Conservation (phyloP, 2,329 filamentous ascomycete genomes). For the Pseudogymnoascus sp. region DNA sequence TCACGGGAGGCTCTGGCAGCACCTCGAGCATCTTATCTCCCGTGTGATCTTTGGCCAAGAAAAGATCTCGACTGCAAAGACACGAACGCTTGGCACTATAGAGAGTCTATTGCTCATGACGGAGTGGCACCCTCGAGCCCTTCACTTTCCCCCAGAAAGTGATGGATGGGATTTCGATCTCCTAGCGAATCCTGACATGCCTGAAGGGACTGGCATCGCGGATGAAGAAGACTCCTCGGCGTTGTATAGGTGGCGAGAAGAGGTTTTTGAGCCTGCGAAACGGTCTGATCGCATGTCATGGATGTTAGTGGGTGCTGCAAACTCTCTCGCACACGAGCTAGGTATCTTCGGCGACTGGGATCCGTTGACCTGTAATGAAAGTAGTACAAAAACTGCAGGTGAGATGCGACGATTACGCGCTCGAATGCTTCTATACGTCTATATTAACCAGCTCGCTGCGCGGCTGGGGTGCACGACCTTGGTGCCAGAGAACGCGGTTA, state of each 20-base stretch:
- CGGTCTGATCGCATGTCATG: conserved; percentile 51
- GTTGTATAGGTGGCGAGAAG: conserved; percentile 28
- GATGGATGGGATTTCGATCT: conserved; percentile 49
- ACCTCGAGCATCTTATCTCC: conserved; percentile 44
- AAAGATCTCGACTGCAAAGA: conserved; percentile 40
- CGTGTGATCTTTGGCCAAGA: conserved; percentile 46
- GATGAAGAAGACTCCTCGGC: conserved; percentile 24
- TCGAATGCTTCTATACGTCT: conserved; percentile 35
- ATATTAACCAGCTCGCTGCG: conserved; percentile 43
- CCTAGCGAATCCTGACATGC: conserved; percentile 33
- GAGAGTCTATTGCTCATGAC: conserved; percentile 45
- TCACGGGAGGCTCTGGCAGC: conserved; percentile 45
- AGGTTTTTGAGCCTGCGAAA: conserved; percentile 43
- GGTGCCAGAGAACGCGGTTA: conserved; percentile 37
- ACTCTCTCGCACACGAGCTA: conserved; percentile 43
- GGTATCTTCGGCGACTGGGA: conserved; percentile 39
- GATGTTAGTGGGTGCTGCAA: conserved; percentile 47
- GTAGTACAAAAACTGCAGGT: conserved; percentile 16
- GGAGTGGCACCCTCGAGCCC: conserved; percentile 47
- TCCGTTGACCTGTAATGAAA: conserved; percentile 19
- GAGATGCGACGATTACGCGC: conserved; percentile 28
- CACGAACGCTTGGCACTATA: conserved; percentile 41
- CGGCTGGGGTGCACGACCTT: conserved; percentile 42
- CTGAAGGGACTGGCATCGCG: conserved; percentile 23
- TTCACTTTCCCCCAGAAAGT: conserved; percentile 43